Base-by-base conservation (phyloP, 2,329 filamentous ascomycete species). In the Fusarium aywerte region DNA sequence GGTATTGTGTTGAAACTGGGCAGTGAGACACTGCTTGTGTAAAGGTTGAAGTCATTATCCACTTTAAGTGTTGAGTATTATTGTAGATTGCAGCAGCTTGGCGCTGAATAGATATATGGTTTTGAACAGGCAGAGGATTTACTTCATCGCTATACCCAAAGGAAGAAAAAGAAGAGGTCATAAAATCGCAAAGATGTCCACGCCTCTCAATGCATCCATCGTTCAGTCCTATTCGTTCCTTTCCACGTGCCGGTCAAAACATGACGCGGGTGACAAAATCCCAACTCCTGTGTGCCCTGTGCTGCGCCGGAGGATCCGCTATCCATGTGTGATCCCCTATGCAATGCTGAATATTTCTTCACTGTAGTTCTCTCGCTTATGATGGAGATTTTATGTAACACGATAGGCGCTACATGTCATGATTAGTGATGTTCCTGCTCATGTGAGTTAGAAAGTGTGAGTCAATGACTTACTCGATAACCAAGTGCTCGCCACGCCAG, bases 401-500 rank as follows among this genome's bases (percentile, higher is more conserved):
- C 76, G 76, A 60, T 77, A 78, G 21, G 76, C 76, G 66, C 76
- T 77, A 40, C 20, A 51, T 54, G 10, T 63, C 56, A 47, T 44
- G 49, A 42, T 66, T 58, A 60, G 66, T 47, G 27, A 62, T 25
- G 23, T 39, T 23, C 18, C 13, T 16, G 25, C 23, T 33, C 45
- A 42, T 48, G 43, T 49, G 56, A 48, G 27, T 35, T 40, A 47
- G 35, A n/a, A n/a, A 36, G 25, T 29, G 25, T 49, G 57, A 49
- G 20, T 63, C 60, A 48, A 33, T 25, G 45, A 75, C 79, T 74
- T 72, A 83, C 81, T 83, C 81, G 53, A 82, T 81, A 42, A 83
- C 77, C 56, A 83, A 74, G 69, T 83, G 80, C 21, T 80, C 76
- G 53, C 76, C 79, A 54, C 78, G 80, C 76, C 80, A 81, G 71